phyloP scores from a whole-genome alignment of 495 filamentous ascomycete species.

The Penicillium tannophilum region DNA sequence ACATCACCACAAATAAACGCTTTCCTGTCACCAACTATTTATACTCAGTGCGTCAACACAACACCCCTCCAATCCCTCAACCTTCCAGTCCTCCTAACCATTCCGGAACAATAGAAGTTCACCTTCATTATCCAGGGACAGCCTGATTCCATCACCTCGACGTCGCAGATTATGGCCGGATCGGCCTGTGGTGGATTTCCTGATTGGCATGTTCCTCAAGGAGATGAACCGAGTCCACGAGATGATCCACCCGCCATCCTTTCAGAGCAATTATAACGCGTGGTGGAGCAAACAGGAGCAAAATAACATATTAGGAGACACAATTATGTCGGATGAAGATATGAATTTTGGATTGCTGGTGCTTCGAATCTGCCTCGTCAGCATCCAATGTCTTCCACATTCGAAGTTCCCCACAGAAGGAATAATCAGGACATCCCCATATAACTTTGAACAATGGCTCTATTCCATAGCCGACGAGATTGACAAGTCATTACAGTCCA shows the following conservation, averaged over 20 bases:
- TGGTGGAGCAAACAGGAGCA: slow-evolving; percentile 21
- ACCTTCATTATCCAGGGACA: not conserved
- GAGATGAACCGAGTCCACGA: slow-evolving; percentile 23
- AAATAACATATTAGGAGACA: slow-evolving; percentile 2
- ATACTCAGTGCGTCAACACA: slow-evolving; percentile 11
- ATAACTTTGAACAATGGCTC: slow-evolving; percentile 17
- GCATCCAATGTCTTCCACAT: slow-evolving; percentile 22
- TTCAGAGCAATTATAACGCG: slow-evolving; percentile 17
- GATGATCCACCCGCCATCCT: slow-evolving; percentile 15
- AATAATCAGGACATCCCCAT: slow-evolving; percentile 7
- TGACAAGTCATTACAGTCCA: slow-evolving; percentile 7
- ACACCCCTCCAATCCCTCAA: not conserved
- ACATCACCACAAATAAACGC: not conserved
- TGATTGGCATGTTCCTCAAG: slow-evolving; percentile 20
- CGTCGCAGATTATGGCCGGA: slow-evolving; percentile 19
- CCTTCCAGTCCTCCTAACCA: not conserved
- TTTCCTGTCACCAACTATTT: not conserved
- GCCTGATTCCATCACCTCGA: not conserved
- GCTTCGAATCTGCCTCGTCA: slow-evolving; percentile 23
- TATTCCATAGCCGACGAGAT: slow-evolving; percentile 18
- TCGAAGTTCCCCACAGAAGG: slow-evolving; percentile 18
- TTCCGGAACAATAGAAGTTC: not conserved
- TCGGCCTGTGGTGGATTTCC: slow-evolving; percentile 16
- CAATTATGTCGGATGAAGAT: slow-evolving; percentile 15
- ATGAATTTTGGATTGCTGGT: slow-evolving; percentile 22